phyloP scores from a whole-genome alignment of 2,329 filamentous ascomycete species.

The Colletotrichum camelliae region DNA sequence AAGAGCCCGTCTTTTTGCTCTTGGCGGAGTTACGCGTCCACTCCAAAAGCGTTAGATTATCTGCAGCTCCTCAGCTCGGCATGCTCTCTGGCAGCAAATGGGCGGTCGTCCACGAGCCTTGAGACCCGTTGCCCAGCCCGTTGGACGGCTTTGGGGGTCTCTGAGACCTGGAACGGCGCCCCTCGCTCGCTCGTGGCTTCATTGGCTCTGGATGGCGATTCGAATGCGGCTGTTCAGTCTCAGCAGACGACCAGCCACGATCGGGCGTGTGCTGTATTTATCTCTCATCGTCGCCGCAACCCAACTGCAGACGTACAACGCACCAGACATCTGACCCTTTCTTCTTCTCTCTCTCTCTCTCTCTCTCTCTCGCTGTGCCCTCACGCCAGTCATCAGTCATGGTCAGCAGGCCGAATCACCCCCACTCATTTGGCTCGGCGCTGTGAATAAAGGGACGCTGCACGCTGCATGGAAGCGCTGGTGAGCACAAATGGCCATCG shows the following conservation, averaged over 20 bases:
- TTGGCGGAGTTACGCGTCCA: conserved; percentile 24
- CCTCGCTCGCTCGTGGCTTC: neutral
- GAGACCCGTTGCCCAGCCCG: conserved; percentile 18
- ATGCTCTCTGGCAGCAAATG: conserved; percentile 5
- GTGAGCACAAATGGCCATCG: neutral
- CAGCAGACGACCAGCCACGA: neutral
- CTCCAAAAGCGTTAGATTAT: conserved; percentile 23
- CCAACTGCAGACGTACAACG: neutral
- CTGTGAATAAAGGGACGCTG: neutral
- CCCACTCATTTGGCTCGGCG: neutral
- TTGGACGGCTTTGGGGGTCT: neutral
- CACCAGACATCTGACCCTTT: neutral
- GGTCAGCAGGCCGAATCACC: neutral
- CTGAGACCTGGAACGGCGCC: neutral
- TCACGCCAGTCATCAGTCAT: neutral
- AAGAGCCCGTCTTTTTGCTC: conserved; percentile 7
- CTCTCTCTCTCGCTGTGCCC: neutral
- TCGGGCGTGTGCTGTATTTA: neutral
- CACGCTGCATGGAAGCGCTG: neutral
- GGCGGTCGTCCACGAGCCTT: neutral
- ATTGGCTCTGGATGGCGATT: conserved; percentile 1
- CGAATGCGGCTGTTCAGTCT: neutral
- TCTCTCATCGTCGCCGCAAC: neutral
- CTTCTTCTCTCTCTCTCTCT: neutral
- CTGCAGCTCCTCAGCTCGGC: conserved; percentile 21